A percentile compares a stretch with the other conserved stretches of the same genome.
Conservation (phyloP, 129 eudicot species). For the Erigeron canadensis region DNA sequence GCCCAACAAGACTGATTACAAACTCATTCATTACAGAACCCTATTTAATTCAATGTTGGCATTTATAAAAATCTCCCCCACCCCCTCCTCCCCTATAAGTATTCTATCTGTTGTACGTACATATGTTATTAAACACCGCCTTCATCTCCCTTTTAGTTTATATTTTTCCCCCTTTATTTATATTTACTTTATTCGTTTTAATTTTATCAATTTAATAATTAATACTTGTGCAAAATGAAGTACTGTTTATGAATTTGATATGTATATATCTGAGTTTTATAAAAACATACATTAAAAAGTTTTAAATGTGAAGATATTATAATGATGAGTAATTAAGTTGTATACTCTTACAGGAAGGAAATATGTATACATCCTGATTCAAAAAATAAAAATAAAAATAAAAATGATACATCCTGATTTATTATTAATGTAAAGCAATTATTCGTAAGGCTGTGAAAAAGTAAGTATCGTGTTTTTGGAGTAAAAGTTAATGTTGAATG, state of each 20-base stretch:
- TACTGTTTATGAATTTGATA: too few relatives aligned
- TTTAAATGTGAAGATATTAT: too few relatives aligned
- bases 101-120: slow-evolving; percentile 24
- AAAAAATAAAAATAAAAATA: too few relatives aligned
- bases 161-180: not conserved
- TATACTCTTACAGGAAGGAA: too few relatives aligned
- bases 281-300: too few relatives aligned
- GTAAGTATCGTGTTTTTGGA: slow-evolving; percentile 15
- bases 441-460: not conserved
- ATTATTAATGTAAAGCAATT: not conserved
- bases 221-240: too few relatives aligned
- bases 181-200: too few relatives aligned
- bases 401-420: not conserved
- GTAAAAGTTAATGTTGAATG: slow-evolving; percentile 8
- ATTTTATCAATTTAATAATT: too few relatives aligned
- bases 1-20: slow-evolving; percentile 36
- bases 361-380: too few relatives aligned
- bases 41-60: slow-evolving; percentile 19
- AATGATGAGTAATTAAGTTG: too few relatives aligned
- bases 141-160: not conserved
- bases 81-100: too few relatives aligned
- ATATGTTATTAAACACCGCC: slow-evolving; percentile 20
- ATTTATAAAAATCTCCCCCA: slow-evolving; percentile 38
- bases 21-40: slow-evolving; percentile 38
- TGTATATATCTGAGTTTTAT: too few relatives aligned